Evolutionary conservation across 1,284 basidiomycete genomes (phyloP).

Genomic region (Ustilago loliicola): DNA sequence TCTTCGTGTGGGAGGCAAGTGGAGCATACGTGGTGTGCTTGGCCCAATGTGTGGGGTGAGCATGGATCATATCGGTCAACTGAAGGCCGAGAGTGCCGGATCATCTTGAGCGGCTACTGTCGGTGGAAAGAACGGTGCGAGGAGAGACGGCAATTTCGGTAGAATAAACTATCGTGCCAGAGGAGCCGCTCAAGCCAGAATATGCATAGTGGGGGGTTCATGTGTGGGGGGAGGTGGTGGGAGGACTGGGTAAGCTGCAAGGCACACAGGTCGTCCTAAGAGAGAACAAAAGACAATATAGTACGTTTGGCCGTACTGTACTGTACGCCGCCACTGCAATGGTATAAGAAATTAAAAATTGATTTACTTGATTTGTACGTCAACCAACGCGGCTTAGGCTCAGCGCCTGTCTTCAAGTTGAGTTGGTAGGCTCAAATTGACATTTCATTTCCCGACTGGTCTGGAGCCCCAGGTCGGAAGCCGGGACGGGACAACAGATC

Average conservation of each 20-base stretch:
- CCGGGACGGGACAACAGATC: neutral
- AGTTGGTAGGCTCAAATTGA: neutral
- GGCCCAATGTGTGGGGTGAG: neutral
- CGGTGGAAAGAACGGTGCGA: too few relatives aligned
- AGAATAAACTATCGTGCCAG: too few relatives aligned
- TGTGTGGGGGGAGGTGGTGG: neutral
- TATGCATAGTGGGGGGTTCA: too few relatives aligned
- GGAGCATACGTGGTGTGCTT: too few relatives aligned
- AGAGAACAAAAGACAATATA: too few relatives aligned
- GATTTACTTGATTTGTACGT: neutral
- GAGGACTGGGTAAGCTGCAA: neutral
- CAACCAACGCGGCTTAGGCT: neutral
- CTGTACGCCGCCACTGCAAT: neutral
- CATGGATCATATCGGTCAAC: neutral
- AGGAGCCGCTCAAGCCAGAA: too few relatives aligned
- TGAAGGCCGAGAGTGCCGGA: too few relatives aligned
- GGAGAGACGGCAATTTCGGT: too few relatives aligned
- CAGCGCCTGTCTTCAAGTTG: neutral
- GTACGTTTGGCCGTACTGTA: too few relatives aligned
- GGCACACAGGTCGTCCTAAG: neutral
- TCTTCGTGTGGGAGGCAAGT: neutral
- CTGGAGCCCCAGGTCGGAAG: neutral
- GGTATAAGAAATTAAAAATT: too few relatives aligned
- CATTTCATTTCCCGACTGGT: neutral
- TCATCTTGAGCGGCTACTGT: too few relatives aligned